A percentile compares a stretch with the other conserved stretches of the same genome.
Conservation (phyloP, 2,329 filamentous ascomycete species). For the Escovopsis sp. region DNA sequence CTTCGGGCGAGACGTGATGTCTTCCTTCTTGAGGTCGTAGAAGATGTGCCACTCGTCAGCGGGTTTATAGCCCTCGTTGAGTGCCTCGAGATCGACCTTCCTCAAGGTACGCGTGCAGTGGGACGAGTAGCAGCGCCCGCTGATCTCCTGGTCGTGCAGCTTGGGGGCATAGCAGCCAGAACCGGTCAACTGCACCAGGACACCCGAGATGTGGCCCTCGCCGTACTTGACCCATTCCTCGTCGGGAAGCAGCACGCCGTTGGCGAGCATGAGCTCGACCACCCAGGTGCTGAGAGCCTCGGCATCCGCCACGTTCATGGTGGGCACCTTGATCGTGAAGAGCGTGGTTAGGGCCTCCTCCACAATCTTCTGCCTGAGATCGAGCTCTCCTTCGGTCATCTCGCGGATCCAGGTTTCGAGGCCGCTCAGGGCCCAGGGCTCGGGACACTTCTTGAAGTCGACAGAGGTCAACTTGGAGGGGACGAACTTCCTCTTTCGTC, state of each 20-base stretch:
- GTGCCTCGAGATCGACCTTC: slow-evolving; percentile 75
- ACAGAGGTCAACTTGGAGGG: slow-evolving; percentile 65
- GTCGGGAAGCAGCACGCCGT: slow-evolving; percentile 65
- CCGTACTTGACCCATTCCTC: slow-evolving; percentile 98
- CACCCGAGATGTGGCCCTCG: slow-evolving; percentile 64
- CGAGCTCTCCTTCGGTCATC: slow-evolving; percentile 80
- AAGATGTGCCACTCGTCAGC: slow-evolving; percentile 75
- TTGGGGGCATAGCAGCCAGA: slow-evolving; percentile 80
- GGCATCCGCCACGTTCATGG: slow-evolving; percentile 95
- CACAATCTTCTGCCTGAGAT: slow-evolving; percentile 71
- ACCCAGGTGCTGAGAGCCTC: slow-evolving; percentile 70
- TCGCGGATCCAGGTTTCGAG: slow-evolving; percentile 75
- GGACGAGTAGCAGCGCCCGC: slow-evolving; percentile 77
- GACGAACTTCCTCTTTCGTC: slow-evolving; percentile 68
- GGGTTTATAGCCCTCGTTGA: slow-evolving; percentile 53
- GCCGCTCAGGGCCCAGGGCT: slow-evolving; percentile 89
- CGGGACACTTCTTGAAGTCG: slow-evolving; percentile 71
- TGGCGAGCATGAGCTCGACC: slow-evolving; percentile 63
- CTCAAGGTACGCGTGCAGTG: slow-evolving; percentile 89
- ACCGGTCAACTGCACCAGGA: slow-evolving; percentile 85
- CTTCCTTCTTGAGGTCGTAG: slow-evolving; percentile 68
- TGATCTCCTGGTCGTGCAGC: slow-evolving; percentile 54
- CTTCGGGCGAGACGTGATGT: slow-evolving; percentile 53
- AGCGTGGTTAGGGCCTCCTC: slow-evolving; percentile 76
- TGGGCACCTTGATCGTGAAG: slow-evolving; percentile 90